Base-by-base conservation (phyloP, 306 rosid genomes). In the Pterocarpus macrocarpus region DNA sequence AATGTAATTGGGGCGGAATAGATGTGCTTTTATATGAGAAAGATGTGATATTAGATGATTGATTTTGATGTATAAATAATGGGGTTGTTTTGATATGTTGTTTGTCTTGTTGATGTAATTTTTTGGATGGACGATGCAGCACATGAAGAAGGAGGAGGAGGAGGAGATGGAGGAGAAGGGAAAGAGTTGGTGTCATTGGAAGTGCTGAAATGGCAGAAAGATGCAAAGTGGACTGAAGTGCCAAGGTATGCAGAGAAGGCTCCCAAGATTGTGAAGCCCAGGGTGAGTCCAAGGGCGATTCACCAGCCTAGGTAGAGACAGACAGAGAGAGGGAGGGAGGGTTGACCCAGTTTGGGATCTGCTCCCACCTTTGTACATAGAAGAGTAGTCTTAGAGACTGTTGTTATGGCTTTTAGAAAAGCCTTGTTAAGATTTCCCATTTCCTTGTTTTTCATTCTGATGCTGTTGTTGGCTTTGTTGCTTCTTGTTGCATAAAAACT, bases 301-400 rank as follows among this genome's bases (percentile, higher is more conserved):
- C 98, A 94, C 73, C 98, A 94, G 85, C 98, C 98, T 38, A 87
- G 94, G 78, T 94, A 91, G 91, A 89, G 10, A 13, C 78, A 44
- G 1, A 5, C 78, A 44, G 1, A 5, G 35, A 1, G 28, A 91
- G 91, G 86, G 10, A 9, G 81, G 36, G 1, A 5, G 44, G 0
- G 28, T 55, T 34, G 35, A 28, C n/a, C 12, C 73, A 1, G 33
- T 69, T 10, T 50, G 61, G 7, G 32, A 45, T 30, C 22, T 47
- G 43, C 50, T 55, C 8, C 28, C 17, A 7, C 16, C n/a, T 64
- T 55, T 80, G 84, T 80, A 71, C 66, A 80, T 47, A 33, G 1
- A 64, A 64, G 64, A n/a, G 64, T 50, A 55, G 61, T 5, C 30
- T 15, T 5, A 17, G 22, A 15, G 28, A n/a, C 28, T 55, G 61